Conservation (phyloP, 1,284 basidiomycete species). For the Leccinum angustisporum region DNA sequence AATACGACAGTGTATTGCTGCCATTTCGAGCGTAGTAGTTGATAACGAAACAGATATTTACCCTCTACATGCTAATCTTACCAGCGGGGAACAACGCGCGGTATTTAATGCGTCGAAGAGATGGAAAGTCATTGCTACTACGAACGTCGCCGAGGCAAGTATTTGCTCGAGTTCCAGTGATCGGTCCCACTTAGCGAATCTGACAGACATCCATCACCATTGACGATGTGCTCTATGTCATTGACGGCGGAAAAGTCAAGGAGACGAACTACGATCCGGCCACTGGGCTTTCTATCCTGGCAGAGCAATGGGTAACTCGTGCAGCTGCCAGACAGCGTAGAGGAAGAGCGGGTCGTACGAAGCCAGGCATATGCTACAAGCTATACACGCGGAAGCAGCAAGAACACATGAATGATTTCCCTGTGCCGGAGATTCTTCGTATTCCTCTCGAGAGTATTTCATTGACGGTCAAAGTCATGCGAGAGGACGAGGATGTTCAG, state of each 20-base stretch:
- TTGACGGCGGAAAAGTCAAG: conserved; percentile 88
- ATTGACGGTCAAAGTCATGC: conserved; percentile 81
- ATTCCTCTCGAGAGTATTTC: conserved; percentile 85
- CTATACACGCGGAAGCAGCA: conserved; percentile 80
- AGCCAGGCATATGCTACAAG: conserved; percentile 82
- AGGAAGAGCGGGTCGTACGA: conserved; percentile 88
- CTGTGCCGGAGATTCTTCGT: conserved; percentile 87
- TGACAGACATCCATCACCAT: conserved; percentile 90
- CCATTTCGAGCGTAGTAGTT: conserved; percentile 45
- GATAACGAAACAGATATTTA: conserved; percentile 58
- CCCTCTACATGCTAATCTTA: conserved; percentile 89
- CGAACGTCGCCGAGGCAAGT: conserved; percentile 82
- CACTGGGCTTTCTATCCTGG: conserved; percentile 72
- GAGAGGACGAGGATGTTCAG: conserved; percentile 79
- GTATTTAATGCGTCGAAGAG: conserved; percentile 69
- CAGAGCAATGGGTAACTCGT: conserved; percentile 78
- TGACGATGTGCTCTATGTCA: conserved; percentile 84
- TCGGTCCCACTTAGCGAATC: conserved; percentile 3
- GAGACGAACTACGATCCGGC: conserved; percentile 84
- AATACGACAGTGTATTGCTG: conserved; percentile 79
- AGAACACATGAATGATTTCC: conserved; percentile 68
- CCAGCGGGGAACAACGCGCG: conserved; percentile 78
- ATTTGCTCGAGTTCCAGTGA: not conserved
- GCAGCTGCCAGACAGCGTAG: conserved; percentile 85
- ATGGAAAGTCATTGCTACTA: conserved; percentile 88